These are phyloP conservation scores for Taphrina wiesneri DNA, from an alignment of 1,139 yeast species.

Conservation along the genomic window DNA sequence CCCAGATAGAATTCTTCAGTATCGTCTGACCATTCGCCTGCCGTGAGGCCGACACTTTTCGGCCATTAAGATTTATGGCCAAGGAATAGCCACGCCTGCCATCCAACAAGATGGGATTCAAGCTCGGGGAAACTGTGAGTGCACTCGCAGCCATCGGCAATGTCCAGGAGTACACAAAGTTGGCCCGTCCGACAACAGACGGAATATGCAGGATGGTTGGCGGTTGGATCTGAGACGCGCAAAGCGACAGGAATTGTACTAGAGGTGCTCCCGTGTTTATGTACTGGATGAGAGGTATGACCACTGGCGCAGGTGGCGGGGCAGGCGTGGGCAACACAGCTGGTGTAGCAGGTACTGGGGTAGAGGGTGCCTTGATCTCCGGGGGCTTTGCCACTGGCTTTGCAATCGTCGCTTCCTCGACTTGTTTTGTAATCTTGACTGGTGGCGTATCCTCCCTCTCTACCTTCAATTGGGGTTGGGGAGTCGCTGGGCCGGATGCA, in stretches of 20 bases:
- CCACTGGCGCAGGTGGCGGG: not conserved
- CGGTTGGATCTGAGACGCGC: constrained; percentile 14
- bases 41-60: constrained; percentile 5
- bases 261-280: constrained; percentile 11
- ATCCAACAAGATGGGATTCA: not conserved
- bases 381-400: not conserved
- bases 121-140: constrained; percentile 16
- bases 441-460: constrained; percentile 7
- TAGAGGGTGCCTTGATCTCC: not conserved
- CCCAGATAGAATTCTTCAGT: constrained; percentile 16
- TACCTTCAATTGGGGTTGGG: not conserved
- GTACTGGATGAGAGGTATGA: constrained; percentile 6
- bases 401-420: not conserved
- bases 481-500: not conserved
- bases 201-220: constrained; percentile 16
- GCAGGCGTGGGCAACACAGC: not conserved
- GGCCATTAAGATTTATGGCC: constrained; percentile 9
- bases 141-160: constrained; percentile 25
- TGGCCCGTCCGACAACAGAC: constrained; percentile 8
- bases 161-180: constrained; percentile 23
- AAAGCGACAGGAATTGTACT: constrained; percentile 12
- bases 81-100: constrained; percentile 12
- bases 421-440: not conserved
- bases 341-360: not conserved
- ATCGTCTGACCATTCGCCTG: constrained; percentile 4